These are phyloP conservation scores for Pythium aphanidermatum DNA, from an alignment of 352 stramenopile species.

Conservation along the genomic window DNA sequence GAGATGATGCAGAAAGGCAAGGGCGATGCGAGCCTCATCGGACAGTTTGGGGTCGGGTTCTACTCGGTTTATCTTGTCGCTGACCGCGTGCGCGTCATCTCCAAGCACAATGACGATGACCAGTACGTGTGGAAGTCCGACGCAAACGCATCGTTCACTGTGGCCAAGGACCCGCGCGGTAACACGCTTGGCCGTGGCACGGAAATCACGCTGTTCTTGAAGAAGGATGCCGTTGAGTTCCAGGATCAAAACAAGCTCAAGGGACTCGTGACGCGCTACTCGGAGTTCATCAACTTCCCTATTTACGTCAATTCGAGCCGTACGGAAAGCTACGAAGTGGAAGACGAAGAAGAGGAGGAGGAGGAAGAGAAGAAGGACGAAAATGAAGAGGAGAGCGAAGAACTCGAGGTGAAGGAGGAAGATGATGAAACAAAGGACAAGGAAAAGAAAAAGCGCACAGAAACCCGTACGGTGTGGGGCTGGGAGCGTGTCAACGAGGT, in stretches of 20 bases:
- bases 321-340: constrained; percentile 90
- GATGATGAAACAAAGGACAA: constrained; percentile 45
- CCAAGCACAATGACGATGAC: constrained; percentile 96
- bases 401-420: constrained; percentile 82
- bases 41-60: constrained; percentile 99
- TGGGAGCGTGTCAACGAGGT: constrained; percentile 97
- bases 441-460: constrained; percentile 83
- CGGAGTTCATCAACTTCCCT: constrained; percentile 99
- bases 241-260: constrained; percentile 93
- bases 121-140: constrained; percentile 99
- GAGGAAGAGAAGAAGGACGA: constrained; percentile 48
- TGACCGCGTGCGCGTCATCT: constrained; percentile 94
- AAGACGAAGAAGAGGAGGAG: constrained; percentile 64
- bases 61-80: constrained; percentile 99
- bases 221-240: constrained; percentile 97
- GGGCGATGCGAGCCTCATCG: constrained; percentile 94
- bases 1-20: constrained; percentile 89
- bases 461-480: constrained; percentile 92
- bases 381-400: constrained; percentile 43
- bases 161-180: constrained; percentile 94
- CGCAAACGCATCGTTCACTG: constrained; percentile 95
- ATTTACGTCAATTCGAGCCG: constrained; percentile 97
- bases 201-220: constrained; percentile 99
- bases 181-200: constrained; percentile 96
- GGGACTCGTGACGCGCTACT: constrained; percentile 95